Evolutionary conservation across 2,329 filamentous ascomycete species (phyloP), one percentile per base, ranked within the genome.

Genomic region (Lecanicillium sp.): DNA sequence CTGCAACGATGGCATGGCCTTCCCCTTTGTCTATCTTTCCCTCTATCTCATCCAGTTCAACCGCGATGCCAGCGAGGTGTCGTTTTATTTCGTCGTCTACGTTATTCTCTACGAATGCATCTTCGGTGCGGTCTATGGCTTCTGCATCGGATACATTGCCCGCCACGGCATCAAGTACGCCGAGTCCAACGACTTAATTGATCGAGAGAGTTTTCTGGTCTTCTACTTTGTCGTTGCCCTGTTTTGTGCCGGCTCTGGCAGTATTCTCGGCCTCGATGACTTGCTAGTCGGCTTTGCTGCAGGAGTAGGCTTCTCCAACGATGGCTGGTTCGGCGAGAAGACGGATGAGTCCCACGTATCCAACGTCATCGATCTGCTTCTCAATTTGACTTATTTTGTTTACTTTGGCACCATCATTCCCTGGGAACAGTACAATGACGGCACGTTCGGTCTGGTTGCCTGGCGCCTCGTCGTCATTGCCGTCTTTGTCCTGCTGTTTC

Each of bases 1-100:
- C 20, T 98, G 92, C 66, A 98, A 98, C 71, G 92, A 98, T 59
- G 92, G 92, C 63, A 98, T 98, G 92, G 92, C 92, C 2, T 98
- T 98, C 56, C 92, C 92, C 1, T 98, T 98, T 60, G 78, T 98
- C 52, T 98, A 98, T 58, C 72, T 98, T 20, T 82, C 85, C 1
- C 68, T 95, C 20, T 96, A 95, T 60, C 75, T 96, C 33, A 85
- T 96, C 48, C 78, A 83, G 48, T 95, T 90, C 58, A 70, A 82
- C 45, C 78, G 78, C 19, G 60, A 83, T 49, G 78, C 83, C 5
- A 63, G 65, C 33, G 62, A 84, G 38, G 85, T 94, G 30, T 75
- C 81, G 13, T 82, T 82, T 45, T 79, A 96, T 62, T 98, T 89
- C 82, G 76, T 96, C 51, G 85, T 89, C 54, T 79, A 83, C 51